Evolutionary conservation across 2,329 filamentous ascomycete genomes (phyloP).

Genomic region (Chaetomium globosum): DNA sequence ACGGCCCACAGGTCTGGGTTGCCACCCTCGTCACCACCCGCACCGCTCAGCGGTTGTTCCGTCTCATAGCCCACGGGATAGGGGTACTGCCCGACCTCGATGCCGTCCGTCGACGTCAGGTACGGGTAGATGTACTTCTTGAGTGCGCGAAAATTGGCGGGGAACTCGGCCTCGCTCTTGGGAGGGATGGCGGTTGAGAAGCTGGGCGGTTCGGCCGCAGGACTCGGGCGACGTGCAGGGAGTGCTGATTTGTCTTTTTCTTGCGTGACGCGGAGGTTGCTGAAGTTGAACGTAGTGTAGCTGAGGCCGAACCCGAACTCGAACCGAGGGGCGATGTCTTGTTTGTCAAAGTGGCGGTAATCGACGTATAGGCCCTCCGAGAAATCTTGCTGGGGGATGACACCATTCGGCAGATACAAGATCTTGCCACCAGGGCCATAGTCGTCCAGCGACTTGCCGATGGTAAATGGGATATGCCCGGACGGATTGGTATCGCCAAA

Average conservation of each 20-base stretch:
- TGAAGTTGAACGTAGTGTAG: conserved; percentile 73
- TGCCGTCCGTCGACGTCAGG: conserved; percentile 54
- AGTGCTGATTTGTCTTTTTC: conserved; percentile 51
- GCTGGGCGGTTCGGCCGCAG: conserved; percentile 52
- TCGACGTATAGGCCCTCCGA: conserved; percentile 83
- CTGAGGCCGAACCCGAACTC: conserved; percentile 86
- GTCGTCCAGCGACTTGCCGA: conserved; percentile 72
- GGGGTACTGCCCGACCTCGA: conserved; percentile 46
- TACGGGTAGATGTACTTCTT: conserved; percentile 76
- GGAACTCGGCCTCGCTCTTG: conserved; percentile 62
- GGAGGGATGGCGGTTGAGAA: conserved; percentile 59
- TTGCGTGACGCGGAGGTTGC: conserved; percentile 52
- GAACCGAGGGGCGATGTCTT: conserved; percentile 72
- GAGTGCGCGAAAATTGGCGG: conserved; percentile 60
- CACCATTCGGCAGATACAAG: conserved; percentile 67
- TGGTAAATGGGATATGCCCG: conserved; percentile 85
- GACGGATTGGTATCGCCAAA: conserved; percentile 75
- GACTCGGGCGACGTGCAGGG: conserved; percentile 46
- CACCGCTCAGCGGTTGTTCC: conserved; percentile 56
- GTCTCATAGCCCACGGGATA: conserved; percentile 61
- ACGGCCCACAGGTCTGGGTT: conserved; percentile 67
- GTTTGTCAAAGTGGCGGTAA: conserved; percentile 84
- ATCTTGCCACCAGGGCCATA: conserved; percentile 74
- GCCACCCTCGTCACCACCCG: conserved; percentile 69
- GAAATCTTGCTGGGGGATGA: conserved; percentile 80